Evolutionary conservation across 2,329 filamentous ascomycete genomes (phyloP).

Genomic region (Dactylella cylindrospora): DNA sequence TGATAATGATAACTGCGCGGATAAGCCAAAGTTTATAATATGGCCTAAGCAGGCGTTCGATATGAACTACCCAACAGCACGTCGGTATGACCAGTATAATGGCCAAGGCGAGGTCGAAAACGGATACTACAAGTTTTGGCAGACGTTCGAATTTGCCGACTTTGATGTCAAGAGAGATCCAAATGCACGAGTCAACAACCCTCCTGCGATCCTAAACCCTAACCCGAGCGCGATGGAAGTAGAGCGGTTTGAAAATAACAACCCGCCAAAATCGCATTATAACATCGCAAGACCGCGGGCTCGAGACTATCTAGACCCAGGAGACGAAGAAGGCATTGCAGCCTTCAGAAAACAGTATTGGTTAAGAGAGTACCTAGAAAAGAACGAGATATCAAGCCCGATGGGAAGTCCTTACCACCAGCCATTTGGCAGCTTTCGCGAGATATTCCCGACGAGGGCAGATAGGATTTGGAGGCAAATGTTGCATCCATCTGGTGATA

Average conservation of each 20-base stretch:
- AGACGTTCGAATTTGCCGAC: slow-evolving; percentile 36
- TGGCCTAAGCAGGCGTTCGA: slow-evolving; percentile 35
- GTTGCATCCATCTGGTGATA: slow-evolving; percentile 14
- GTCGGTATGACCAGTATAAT: slow-evolving; percentile 17
- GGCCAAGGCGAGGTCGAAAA: slow-evolving; percentile 17
- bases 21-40: slow-evolving; percentile 28
- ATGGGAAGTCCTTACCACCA: slow-evolving; percentile 33
- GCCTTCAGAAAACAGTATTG: slow-evolving; percentile 3
- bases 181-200: too few species aligned
- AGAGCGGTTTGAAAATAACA: too few species aligned
- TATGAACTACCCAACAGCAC: slow-evolving; percentile 21
- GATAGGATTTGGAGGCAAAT: slow-evolving; percentile 35
- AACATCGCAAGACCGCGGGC: slow-evolving; percentile 20
- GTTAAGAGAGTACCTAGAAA: slow-evolving; percentile 12
- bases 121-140: slow-evolving; percentile 24
- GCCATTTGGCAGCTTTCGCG: slow-evolving; percentile 35
- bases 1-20: slow-evolving; percentile 24
- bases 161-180: slow-evolving; percentile 40
- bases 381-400: slow-evolving; percentile 18
- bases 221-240: too few species aligned
- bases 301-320: slow-evolving; percentile 1
- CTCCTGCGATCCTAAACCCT: too few species aligned
- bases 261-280: too few species aligned
- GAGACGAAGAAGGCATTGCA: neutral
- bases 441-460: slow-evolving; percentile 31